Conservation (phyloP, 192 early-diverging fungal genomes). For the Entophlyctis luteolus region DNA sequence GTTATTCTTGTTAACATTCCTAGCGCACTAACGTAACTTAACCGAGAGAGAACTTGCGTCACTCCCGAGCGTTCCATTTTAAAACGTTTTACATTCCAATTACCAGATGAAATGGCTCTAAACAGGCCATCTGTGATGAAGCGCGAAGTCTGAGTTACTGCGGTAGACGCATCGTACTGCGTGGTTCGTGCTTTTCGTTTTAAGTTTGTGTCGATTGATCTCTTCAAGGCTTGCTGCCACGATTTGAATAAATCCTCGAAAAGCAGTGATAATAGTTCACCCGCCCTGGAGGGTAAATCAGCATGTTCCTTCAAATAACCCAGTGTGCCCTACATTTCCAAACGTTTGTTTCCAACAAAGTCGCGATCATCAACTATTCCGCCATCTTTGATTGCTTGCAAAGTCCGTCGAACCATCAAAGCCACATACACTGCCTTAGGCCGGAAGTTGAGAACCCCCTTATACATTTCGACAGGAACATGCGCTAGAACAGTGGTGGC, state of each 20-base stretch:
- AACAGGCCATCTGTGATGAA: conserved; percentile 91
- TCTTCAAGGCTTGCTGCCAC: conserved; percentile 82
- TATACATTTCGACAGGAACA: conserved; percentile 69
- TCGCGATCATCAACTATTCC: conserved; percentile 92
- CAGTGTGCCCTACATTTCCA: conserved; percentile 77
- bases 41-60: conserved; percentile 88
- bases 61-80: conserved; percentile 98
- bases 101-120: conserved; percentile 91
- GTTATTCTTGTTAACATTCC: conserved; percentile 98
- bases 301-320: neutral
- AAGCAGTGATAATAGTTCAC: conserved; percentile 85
- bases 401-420: conserved; percentile 86
- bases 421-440: conserved; percentile 90
- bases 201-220: conserved; percentile 84
- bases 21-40: conserved; percentile 89
- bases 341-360: conserved; percentile 96
- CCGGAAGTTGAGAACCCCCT: conserved; percentile 73
- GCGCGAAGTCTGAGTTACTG: conserved; percentile 45
- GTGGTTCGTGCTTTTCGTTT: conserved; percentile 82
- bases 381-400: conserved; percentile 78
- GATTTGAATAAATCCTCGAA: conserved; percentile 98
- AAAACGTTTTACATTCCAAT: conserved; percentile 98
- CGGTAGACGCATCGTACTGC: conserved; percentile 73
- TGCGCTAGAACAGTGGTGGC: conserved; percentile 84
- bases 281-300: conserved; percentile 60